phyloP scores from a whole-genome alignment of 768 basidiomycete genomes.

The Tulasnella sp. region DNA sequence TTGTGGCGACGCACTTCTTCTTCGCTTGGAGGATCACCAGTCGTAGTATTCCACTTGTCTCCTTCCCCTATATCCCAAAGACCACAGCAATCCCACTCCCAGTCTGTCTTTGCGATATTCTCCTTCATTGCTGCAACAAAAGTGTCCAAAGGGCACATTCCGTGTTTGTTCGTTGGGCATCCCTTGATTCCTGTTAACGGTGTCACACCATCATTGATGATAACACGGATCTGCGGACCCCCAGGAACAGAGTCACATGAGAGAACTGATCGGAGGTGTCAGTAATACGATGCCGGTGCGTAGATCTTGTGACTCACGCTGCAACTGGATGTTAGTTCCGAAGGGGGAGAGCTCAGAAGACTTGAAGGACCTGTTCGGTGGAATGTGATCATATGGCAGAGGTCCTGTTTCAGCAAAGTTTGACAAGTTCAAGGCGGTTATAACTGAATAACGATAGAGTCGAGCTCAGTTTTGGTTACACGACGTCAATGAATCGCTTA shows the following conservation, averaged over 20 bases:
- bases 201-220: conserved; percentile 29
- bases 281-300: conserved; percentile 3
- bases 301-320: conserved; percentile 38
- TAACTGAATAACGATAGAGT: conserved; percentile 37
- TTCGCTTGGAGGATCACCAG: conserved; percentile 43
- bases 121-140: conserved; percentile 25
- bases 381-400: conserved; percentile 61
- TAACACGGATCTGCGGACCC: conserved; percentile 22
- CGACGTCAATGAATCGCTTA: conserved; percentile 24
- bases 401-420: conserved; percentile 61
- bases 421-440: conserved; percentile 76
- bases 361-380: conserved; percentile 28
- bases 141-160: conserved; percentile 27
- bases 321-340: conserved; percentile 47
- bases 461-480: conserved; percentile 9
- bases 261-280: conserved; percentile 15
- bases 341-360: conserved; percentile 30
- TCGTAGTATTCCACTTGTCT: conserved; percentile 55
- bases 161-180: conserved; percentile 25
- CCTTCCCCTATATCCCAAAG: conserved; percentile 63
- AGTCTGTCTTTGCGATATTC: conserved; percentile 26
- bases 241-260: conserved; percentile 24
- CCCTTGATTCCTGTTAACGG: conserved; percentile 26
- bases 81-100: conserved; percentile 32
- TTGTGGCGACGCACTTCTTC: too few relatives aligned